These are phyloP conservation scores for Flammula alnicola DNA, from an alignment of 1,284 basidiomycete species.

Conservation along the genomic window DNA sequence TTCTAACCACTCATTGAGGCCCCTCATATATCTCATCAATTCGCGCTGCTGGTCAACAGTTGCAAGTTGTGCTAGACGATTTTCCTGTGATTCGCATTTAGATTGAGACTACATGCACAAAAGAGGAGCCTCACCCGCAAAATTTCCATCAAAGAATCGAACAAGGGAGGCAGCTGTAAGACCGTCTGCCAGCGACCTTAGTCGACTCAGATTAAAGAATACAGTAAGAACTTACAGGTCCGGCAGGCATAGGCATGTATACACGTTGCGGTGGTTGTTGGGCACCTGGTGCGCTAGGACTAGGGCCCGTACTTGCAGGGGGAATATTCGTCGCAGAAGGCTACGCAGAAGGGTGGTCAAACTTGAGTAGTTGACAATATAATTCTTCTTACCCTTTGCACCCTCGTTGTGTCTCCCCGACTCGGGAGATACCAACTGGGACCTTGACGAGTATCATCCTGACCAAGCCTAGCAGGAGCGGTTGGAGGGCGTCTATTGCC, in stretches of 20 bases:
- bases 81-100: constrained; percentile 55
- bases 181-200: constrained; percentile 46
- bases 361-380: neutral
- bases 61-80: constrained; percentile 69
- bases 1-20: constrained; percentile 74
- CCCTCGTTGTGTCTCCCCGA: neutral
- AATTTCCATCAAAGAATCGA: constrained; percentile 61
- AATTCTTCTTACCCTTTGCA: neutral
- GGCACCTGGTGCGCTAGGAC: neutral
- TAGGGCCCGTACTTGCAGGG: neutral
- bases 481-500: constrained; percentile 26
- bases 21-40: constrained; percentile 73
- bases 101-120: no score
- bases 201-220: constrained; percentile 7
- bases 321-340: neutral
- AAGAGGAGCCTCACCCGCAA: constrained; percentile 53
- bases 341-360: neutral
- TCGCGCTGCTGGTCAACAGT: constrained; percentile 78
- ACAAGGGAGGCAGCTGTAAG: constrained; percentile 59
- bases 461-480: constrained; percentile 27
- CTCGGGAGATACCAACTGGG: constrained; percentile 31
- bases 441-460: neutral
- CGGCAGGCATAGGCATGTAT: constrained; percentile 43
- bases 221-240: constrained; percentile 36
- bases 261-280: neutral